A percentile compares a stretch with the other conserved stretches of the same genome.
These are phyloP conservation scores for Helicostylum pulchrum DNA, from an alignment of 192 early-diverging fungal genomes.

Conservation along the genomic window DNA sequence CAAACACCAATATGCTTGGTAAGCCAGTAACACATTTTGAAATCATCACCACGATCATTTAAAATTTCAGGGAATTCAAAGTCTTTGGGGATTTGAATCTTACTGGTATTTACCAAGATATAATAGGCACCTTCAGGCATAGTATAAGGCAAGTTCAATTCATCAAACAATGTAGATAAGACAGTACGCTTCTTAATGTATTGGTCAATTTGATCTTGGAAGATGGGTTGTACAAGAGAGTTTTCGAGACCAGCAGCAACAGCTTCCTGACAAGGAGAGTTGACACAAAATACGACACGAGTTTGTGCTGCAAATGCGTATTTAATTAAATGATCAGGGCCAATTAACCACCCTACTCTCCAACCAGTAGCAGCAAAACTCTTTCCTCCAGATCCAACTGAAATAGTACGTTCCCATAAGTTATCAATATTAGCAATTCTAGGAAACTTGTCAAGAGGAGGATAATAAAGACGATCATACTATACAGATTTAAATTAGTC, in stretches of 20 bases:
- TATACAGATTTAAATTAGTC: slow-evolving; percentile 8
- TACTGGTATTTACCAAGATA: slow-evolving; percentile 78
- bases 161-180: slow-evolving; percentile 63
- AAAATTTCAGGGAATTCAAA: slow-evolving; percentile 57
- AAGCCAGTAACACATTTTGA: slow-evolving; percentile 79
- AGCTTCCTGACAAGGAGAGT: slow-evolving; percentile 88
- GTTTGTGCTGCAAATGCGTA: slow-evolving; percentile 83
- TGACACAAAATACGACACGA: slow-evolving; percentile 84
- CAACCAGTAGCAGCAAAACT: slow-evolving; percentile 95
- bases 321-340: slow-evolving; percentile 66
- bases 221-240: slow-evolving; percentile 60
- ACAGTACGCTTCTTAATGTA: slow-evolving; percentile 75
- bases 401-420: slow-evolving; percentile 90
- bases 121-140: slow-evolving; percentile 93
- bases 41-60: slow-evolving; percentile 63
- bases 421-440: slow-evolving; percentile 82
- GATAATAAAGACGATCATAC: slow-evolving; percentile 90
- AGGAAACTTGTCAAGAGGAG: slow-evolving; percentile 52
- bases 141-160: slow-evolving; percentile 71
- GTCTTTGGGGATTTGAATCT: slow-evolving; percentile 60
- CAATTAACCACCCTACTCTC: slow-evolving; percentile 94
- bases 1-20: slow-evolving; percentile 87
- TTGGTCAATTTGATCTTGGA: slow-evolving; percentile 59
- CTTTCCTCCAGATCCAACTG: slow-evolving; percentile 91
- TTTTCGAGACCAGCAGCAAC: slow-evolving; percentile 70